phyloP scores from a whole-genome alignment of 192 early-diverging fungal species.

The Geosiphon pyriformis region DNA sequence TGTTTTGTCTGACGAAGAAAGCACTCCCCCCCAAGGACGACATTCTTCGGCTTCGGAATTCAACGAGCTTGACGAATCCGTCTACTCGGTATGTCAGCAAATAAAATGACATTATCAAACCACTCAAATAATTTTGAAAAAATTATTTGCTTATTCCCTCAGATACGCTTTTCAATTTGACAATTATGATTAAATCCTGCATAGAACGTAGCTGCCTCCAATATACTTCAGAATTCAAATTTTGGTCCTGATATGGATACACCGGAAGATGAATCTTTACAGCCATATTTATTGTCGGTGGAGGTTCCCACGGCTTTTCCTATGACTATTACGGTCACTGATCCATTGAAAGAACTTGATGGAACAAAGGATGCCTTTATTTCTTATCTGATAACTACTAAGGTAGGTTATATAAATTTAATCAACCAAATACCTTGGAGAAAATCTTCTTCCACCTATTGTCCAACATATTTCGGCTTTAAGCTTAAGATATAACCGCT shows the following conservation, averaged over 20 bases:
- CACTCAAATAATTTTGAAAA: no score
- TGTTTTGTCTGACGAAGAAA: neutral
- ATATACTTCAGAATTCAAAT: neutral
- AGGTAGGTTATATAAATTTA: conserved; percentile 34
- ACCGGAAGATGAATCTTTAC: neutral
- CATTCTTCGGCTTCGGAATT: neutral
- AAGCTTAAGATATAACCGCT: no score
- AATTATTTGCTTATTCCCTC: no score
- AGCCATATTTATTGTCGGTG: neutral
- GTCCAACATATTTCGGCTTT: no score
- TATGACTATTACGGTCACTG: conserved; percentile 62
- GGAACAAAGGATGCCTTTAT: conserved; percentile 75
- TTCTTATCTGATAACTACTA: conserved; percentile 77
- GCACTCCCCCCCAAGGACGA: neutral
- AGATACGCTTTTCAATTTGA: neutral
- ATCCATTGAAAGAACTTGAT: conserved; percentile 88
- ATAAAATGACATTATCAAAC: neutral
- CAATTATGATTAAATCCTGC: neutral
- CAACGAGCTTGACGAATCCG: neutral
- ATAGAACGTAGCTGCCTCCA: neutral
- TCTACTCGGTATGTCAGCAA: neutral
- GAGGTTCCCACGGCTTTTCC: conserved; percentile 3
- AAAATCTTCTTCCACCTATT: no score
- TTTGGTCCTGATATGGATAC: neutral
- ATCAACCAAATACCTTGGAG: neutral